Base-by-base conservation (phyloP, 164 flowering plant species). In the Aristolochia californica region DNA sequence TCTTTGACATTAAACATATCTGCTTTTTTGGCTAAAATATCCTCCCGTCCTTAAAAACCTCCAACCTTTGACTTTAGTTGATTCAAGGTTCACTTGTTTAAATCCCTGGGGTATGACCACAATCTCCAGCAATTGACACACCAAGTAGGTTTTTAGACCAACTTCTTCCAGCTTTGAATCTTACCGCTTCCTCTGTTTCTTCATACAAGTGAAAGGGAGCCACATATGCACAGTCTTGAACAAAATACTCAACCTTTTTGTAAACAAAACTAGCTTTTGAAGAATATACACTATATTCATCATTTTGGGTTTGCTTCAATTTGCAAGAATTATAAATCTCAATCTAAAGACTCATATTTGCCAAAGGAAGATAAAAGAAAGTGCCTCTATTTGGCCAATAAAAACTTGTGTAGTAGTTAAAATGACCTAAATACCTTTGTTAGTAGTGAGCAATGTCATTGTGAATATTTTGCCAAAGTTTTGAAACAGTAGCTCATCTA, bases 41-140 rank as follows among this genome's bases (percentile, higher is more conserved):
- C 99, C 63, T 93, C n/a, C 97, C 22, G 99, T 96, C 57, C 97
- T 77, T 72, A 76, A 93, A 73, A 85, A 93, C 72, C 95, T 81
- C 60, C 88, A 68, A 40, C 85, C 82, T 65, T 79, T 80, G 45
- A 85, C 76, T 59, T 68, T 17, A 0, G 78, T 72, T 26, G 77
- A 75, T 56, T 44, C 58, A 8, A 64, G 45, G 17, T 61, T 67
- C 68, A 73, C 70, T 55, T 75, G 25, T 61, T 70, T 75, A n/a
- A 78, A 26, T 15, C 60, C 65, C 45, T 78, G 71, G 3, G 78
- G 69, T 2, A 55, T 57, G n/a, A n/a, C n/a, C 24, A 54, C 60
- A 58, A 89, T 72, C 56, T 78, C 90, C 56, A 89, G 61, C 64
- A 93, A 45, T 24, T 85, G 90, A 67, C 97, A 87, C 22, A 89